Percentiles rank a stretch among this genome's conserved stretches.
These are phyloP conservation scores for Fusarium xylarioides DNA, from an alignment of 2,329 filamentous ascomycete genomes.

Conservation along the genomic window DNA sequence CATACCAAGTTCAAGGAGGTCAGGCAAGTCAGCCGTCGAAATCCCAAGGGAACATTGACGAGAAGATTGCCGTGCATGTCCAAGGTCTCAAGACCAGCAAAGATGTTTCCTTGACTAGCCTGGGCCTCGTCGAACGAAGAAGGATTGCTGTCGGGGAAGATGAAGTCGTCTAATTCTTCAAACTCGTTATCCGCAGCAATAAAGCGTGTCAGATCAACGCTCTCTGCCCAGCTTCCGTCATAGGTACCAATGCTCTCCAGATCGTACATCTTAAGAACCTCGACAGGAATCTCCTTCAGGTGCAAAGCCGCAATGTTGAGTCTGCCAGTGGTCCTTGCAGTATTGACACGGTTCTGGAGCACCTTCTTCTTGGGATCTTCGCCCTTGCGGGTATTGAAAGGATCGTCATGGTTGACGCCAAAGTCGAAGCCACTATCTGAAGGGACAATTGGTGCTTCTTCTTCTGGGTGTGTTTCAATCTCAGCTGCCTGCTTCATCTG, in stretches of 20 bases:
- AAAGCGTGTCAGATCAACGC: conserved; percentile 85
- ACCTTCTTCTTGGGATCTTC: conserved; percentile 71
- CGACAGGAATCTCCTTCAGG: conserved; percentile 79
- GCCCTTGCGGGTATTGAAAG: conserved; percentile 73
- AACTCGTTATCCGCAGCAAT: conserved; percentile 92
- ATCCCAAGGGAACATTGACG: conserved; percentile 74
- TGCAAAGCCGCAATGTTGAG: conserved; percentile 90
- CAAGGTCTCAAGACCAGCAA: conserved; percentile 80
- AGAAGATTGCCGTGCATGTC: conserved; percentile 90
- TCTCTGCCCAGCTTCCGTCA: conserved; percentile 85
- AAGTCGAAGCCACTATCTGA: conserved; percentile 58
- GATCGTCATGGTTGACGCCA: conserved; percentile 65
- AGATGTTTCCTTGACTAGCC: conserved; percentile 76
- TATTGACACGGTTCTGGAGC: conserved; percentile 75
- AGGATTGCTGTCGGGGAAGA: conserved; percentile 79
- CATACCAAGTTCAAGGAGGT: conserved; percentile 84
- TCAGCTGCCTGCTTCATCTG: conserved; percentile 50
- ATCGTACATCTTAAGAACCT: conserved; percentile 92
- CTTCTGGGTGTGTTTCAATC: conserved; percentile 2
- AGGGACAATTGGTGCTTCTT: conserved; percentile 53
- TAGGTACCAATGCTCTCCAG: conserved; percentile 71
- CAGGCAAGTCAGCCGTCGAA: conserved; percentile 76
- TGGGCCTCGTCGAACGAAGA: conserved; percentile 69
- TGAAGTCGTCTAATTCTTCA: conserved; percentile 72
- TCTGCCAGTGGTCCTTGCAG: conserved; percentile 79